Evolutionary conservation across 192 early-diverging fungal species (phyloP), one percentile per base, ranked within the genome.

Genomic region (Entomortierella beljakovae): DNA sequence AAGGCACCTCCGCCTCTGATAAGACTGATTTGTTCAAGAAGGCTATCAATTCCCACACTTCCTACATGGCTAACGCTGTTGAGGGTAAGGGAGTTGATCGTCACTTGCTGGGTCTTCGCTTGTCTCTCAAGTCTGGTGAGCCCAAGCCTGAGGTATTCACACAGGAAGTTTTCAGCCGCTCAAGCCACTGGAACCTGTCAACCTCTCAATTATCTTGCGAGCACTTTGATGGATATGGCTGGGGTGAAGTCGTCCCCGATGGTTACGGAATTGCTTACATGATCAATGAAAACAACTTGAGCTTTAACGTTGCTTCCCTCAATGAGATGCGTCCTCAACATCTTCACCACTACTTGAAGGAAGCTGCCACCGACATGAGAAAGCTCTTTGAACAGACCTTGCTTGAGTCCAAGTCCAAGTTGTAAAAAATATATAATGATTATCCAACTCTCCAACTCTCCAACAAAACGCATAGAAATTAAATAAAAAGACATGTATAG

Each of bases 241-340:
- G 92, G 86, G 91, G 91, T 66, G 88, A 93, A 73, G 92, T 96
- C 38, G 93, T 94, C 20, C 90, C 94, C 1, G 93, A 96, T 83
- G 95, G 95, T 69, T 98, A 92, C 66, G 96, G 96, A 58, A 80
- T 95, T 61, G 96, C 97, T 16, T 98, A 98, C 83, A 97, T 96
- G 88, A 90, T 99, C 70, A 95, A 96, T 83, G 86, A 91, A 58
- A 85, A 93, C 81, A 82, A 87, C 18, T 79, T 98, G 34, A 92
- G 95, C 82, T 93, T 98, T 83, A 97, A 98, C 75, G 85, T 98
- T 70, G 94, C 75, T 70, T 90, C 53, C 86, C 89, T 79, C 85
- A 87, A 71, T 64, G 90, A 57, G 64, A 82, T 55, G 84, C 84
- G 55, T 31, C 87, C 85, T 75, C 89, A 91, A 52, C 90, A 85